A percentile compares a stretch with the other conserved stretches of the same genome.
These are phyloP conservation scores for Dionaea muscipula DNA, from an alignment of 179 eudicot genomes.

Conservation along the genomic window DNA sequence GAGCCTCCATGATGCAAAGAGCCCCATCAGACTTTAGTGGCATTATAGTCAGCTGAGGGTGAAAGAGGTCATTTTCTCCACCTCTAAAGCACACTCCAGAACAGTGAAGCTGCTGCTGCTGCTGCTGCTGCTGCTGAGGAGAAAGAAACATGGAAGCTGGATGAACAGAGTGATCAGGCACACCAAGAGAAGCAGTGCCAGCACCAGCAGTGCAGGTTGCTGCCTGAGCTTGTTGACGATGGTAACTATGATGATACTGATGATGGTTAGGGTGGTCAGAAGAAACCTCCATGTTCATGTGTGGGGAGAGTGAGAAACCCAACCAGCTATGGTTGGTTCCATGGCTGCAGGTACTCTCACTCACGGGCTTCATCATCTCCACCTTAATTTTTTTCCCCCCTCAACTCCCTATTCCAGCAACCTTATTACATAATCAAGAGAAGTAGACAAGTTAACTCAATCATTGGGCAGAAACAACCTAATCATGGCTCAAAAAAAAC, in stretches of 20 bases:
- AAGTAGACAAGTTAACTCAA: slow-evolving; percentile 18
- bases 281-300: slow-evolving; percentile 35
- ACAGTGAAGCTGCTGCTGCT: slow-evolving; percentile 22
- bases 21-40: slow-evolving; percentile 83
- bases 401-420: not conserved
- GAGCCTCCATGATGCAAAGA: slow-evolving; percentile 71
- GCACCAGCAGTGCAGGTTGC: not conserved
- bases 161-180: not conserved
- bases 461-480: slow-evolving; percentile 31
- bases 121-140: too few relatives aligned
- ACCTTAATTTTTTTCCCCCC: slow-evolving; percentile 8
- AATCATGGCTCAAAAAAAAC: slow-evolving; percentile 25
- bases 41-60: slow-evolving; percentile 45
- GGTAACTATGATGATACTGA: slow-evolving; percentile 14
- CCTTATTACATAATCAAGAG: slow-evolving; percentile 4
- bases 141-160: slow-evolving; percentile 2
- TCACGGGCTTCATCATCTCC: slow-evolving; percentile 29
- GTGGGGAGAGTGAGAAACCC: slow-evolving; percentile 53
- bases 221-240: slow-evolving; percentile 3
- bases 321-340: slow-evolving; percentile 30
- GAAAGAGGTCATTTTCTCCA: slow-evolving; percentile 26
- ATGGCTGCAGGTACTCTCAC: slow-evolving; percentile 21
- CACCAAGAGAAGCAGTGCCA: not conserved
- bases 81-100: slow-evolving; percentile 26
- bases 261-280: slow-evolving; percentile 10